A percentile compares a stretch with the other conserved stretches of the same genome.
phyloP scores from a whole-genome alignment of 164 flowering plant genomes.

The Nymphaea colorata region DNA sequence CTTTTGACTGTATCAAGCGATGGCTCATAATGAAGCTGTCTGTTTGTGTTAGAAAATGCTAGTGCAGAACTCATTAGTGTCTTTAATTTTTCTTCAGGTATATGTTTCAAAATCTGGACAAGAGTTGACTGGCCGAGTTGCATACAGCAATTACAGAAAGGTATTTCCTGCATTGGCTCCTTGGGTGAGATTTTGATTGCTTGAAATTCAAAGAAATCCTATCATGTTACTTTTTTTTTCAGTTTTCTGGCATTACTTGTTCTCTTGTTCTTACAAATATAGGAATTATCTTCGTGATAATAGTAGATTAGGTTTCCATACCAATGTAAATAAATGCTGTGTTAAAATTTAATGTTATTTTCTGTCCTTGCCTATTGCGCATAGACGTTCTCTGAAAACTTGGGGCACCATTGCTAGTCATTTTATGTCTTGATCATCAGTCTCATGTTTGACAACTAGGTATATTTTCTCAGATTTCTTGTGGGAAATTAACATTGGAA shows the following conservation, averaged over 20 bases:
- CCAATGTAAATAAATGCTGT: no score
- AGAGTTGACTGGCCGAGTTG: constrained; percentile 57
- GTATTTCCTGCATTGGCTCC: constrained; percentile 20
- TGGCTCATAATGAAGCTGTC: background rate
- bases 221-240: background rate
- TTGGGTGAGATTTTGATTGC: background rate
- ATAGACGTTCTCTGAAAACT: no score
- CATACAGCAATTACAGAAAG: constrained; percentile 62
- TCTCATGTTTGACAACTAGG: no score
- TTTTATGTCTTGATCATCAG: no score
- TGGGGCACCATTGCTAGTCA: no score
- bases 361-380: no score
- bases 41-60: background rate
- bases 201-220: background rate
- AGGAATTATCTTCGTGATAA: no score
- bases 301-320: no score
- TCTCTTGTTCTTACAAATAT: background rate
- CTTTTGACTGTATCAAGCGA: background rate
- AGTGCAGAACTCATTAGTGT: background rate
- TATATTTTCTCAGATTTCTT: no score
- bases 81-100: constrained; percentile 39
- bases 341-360: no score
- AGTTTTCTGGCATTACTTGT: background rate
- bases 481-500: no score
- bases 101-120: constrained; percentile 51